phyloP scores from a whole-genome alignment of 805 yeast species.

The Suhomyces pyralidae region DNA sequence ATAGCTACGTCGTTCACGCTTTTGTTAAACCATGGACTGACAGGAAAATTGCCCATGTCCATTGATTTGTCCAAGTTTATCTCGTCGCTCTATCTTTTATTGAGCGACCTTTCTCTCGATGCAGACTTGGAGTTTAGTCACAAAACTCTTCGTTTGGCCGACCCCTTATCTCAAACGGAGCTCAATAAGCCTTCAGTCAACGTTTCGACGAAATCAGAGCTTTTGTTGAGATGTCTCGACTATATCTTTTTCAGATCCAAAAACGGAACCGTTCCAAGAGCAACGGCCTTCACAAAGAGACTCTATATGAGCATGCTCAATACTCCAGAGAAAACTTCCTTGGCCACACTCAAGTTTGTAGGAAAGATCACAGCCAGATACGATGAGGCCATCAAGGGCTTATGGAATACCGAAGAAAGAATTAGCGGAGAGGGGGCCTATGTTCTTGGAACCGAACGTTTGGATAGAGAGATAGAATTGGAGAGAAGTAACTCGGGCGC shows the following conservation, averaged over 20 bases:
- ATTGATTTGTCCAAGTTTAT: constrained; percentile 77
- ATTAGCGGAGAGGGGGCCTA: constrained; percentile 68
- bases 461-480: constrained; percentile 47
- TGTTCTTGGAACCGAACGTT: constrained; percentile 56
- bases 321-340: constrained; percentile 82
- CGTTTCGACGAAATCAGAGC: constrained; percentile 84
- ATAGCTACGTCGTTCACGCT: constrained; percentile 88
- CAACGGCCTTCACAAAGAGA: constrained; percentile 80
- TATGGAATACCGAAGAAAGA: constrained; percentile 86
- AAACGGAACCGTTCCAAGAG: constrained; percentile 64
- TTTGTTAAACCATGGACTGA: constrained; percentile 62
- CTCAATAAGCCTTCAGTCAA: constrained; percentile 69
- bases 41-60: constrained; percentile 58
- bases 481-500: constrained; percentile 83
- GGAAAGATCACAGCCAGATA: constrained; percentile 72
- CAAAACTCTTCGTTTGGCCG: constrained; percentile 74
- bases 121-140: constrained; percentile 84
- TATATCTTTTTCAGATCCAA: constrained; percentile 74
- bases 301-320: constrained; percentile 64
- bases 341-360: constrained; percentile 73
- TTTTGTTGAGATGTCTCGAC: constrained; percentile 74
- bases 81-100: constrained; percentile 64
- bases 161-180: constrained; percentile 53
- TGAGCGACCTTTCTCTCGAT: constrained; percentile 70
- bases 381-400: constrained; percentile 63